A percentile compares a stretch with the other conserved stretches of the same genome.
Conservation (phyloP, 345 rosid species). For the Eucalyptus grandis region DNA sequence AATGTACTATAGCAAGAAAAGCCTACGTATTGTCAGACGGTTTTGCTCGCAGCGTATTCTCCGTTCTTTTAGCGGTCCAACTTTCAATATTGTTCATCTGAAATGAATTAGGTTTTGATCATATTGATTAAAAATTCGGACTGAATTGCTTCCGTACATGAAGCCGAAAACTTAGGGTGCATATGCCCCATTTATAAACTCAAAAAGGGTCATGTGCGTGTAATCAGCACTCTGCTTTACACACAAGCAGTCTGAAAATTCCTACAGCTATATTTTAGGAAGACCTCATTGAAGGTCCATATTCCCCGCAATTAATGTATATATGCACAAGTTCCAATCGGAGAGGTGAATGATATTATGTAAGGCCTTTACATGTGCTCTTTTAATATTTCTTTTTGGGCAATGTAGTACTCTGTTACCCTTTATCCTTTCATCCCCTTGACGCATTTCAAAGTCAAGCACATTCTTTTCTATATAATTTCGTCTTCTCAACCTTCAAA, state of each 20-base stretch:
- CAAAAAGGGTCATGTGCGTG: neutral
- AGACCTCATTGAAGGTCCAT: neutral
- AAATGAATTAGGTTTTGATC: neutral
- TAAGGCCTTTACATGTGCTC: neutral
- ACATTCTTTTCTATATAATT: neutral
- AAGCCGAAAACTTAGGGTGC: neutral
- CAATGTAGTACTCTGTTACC: neutral
- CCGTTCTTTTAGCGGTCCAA: neutral
- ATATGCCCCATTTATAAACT: neutral
- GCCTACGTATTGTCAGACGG: neutral
- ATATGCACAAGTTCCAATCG: neutral
- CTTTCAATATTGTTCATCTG: neutral
- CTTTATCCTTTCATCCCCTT: neutral
- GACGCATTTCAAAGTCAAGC: neutral
- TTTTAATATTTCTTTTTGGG: neutral
- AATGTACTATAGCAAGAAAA: neutral
- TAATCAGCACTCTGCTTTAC: neutral
- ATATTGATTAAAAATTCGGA: neutral
- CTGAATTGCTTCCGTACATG: neutral
- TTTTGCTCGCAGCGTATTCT: neutral
- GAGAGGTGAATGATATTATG: neutral
- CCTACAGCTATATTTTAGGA: neutral
- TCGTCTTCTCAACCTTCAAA: neutral
- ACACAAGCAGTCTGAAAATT: neutral
- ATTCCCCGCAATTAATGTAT: neutral